These are phyloP conservation scores for Naganishia albida DNA, from an alignment of 1,284 basidiomycete species.

Conservation along the genomic window DNA sequence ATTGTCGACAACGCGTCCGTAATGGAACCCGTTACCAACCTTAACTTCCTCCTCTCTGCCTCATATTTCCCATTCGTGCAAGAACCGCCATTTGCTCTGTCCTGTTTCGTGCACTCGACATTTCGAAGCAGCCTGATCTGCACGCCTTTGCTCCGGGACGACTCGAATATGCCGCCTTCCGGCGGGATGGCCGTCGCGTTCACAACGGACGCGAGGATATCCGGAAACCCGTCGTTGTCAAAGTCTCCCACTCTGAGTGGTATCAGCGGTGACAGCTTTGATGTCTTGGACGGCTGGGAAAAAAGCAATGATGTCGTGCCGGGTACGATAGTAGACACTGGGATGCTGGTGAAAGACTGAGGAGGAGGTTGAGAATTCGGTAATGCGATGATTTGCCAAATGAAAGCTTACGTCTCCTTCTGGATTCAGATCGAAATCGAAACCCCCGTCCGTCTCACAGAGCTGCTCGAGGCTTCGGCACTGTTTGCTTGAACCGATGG, in stretches of 20 bases:
- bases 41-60: slow-evolving; percentile 64
- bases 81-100: slow-evolving; percentile 59
- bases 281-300: slow-evolving; percentile 45
- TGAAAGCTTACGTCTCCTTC: slow-evolving; percentile 62
- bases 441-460: slow-evolving; percentile 77
- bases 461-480: slow-evolving; percentile 58
- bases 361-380: slow-evolving; percentile 6
- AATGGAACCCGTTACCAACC: slow-evolving; percentile 57
- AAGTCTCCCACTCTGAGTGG: slow-evolving; percentile 87
- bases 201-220: slow-evolving; percentile 72
- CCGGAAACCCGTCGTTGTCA: slow-evolving; percentile 94
- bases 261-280: slow-evolving; percentile 60
- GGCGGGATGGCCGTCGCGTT: slow-evolving; percentile 46
- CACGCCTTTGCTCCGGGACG: slow-evolving; percentile 47
- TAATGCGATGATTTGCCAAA: slow-evolving; percentile 14
- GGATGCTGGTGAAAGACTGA: slow-evolving; percentile 69
- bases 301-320: slow-evolving; percentile 56
- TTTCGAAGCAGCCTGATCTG: slow-evolving; percentile 71
- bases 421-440: slow-evolving; percentile 69
- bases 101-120: slow-evolving; percentile 62
- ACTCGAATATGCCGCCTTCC: slow-evolving; percentile 50
- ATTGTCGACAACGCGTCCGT: slow-evolving; percentile 66
- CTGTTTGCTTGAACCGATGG: slow-evolving; percentile 55
- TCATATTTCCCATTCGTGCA: slow-evolving; percentile 41
- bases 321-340: slow-evolving; percentile 66